Base-by-base conservation (phyloP, 495 filamentous ascomycete species). In the Podospora anserina region DNA sequence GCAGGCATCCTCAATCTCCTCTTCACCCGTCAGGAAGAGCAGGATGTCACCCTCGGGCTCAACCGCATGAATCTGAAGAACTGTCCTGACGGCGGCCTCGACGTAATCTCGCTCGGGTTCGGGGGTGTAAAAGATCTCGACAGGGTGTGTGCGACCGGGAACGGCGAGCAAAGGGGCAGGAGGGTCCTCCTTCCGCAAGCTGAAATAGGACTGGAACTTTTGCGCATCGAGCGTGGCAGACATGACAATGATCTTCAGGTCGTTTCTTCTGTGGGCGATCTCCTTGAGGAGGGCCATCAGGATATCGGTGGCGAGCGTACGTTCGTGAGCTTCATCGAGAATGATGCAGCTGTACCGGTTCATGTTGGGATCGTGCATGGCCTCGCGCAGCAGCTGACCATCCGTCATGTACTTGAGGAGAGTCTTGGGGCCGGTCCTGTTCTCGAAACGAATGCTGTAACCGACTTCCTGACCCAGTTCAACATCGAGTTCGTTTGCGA, bases 381-480 rank as follows among this genome's bases (percentile, higher is more conserved):
- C 93, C 82, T 99, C 96, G 70, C 96, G 85, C 76, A 98, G 82
- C 71, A 99, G 87, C 95, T 98, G 98, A 88, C 96, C 96, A 78
- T 99, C 96, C 32, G 96, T 99, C 96, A 99, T 98, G 82, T 99
- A 99, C 82, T 98, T 99, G 61, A 99, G 82, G 54, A 97, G 86
- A 9, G 96, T 99, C 79, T 92, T 97, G 65, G 87, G 85, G 57
- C 92, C 85, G 0, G 96, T 98, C 80, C 89, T 92, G 78, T 99
- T 95, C 78, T 98, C 96, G 80, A 99, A 99, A 80, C 96, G 93
- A 73, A 99, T 98, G 79, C 91, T 97, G 83, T 98, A 99, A 78
- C 96, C 96, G 66, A 99, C 94, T 77, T 99, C 96, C 68, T 97
- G 90, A 59, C 96, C 96, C 28, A 99, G 83, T 19, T 85, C 86